These are phyloP conservation scores for Solidago caesia DNA, from an alignment of 129 eudicot genomes.

Conservation along the genomic window DNA sequence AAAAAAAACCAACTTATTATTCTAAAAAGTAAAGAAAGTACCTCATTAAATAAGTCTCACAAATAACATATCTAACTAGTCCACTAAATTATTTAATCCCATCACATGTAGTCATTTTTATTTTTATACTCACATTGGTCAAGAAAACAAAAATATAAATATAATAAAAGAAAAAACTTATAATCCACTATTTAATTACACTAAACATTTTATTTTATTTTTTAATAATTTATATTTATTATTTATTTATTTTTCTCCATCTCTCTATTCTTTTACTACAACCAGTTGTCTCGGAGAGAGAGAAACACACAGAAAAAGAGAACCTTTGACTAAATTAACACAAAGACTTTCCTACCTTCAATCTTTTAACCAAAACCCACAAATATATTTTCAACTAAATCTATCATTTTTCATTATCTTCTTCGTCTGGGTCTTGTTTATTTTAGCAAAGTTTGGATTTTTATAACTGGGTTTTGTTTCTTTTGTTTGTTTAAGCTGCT, in stretches of 20 bases:
- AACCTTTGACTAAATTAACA: conserved; percentile 42
- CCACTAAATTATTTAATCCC: too few species aligned
- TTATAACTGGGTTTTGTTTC: background rate
- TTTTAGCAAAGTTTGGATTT: conserved; percentile 14
- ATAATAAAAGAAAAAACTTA: too few species aligned
- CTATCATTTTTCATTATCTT: conserved; percentile 4
- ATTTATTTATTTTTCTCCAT: conserved; percentile 10
- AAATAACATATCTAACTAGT: too few species aligned
- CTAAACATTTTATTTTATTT: too few species aligned
- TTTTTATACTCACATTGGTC: too few species aligned
- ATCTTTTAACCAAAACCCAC: conserved; percentile 27
- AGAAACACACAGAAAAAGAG: conserved; percentile 43
- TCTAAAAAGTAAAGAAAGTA: too few species aligned
- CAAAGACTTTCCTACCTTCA: conserved; percentile 29
- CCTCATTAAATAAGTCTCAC: too few species aligned
- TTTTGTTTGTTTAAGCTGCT: background rate
- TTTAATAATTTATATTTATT: too few species aligned
- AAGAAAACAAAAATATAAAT: too few species aligned
- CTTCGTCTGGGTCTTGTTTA: conserved; percentile 22
- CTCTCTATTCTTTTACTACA: conserved; percentile 25
- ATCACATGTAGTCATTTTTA: too few species aligned
- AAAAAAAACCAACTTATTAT: too few species aligned
- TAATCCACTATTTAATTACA: too few species aligned
- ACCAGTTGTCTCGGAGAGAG: conserved; percentile 43
- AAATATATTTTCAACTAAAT: background rate